Conservation (phyloP, 139 green algal genomes). For the Ettlia oleoabundans region DNA sequence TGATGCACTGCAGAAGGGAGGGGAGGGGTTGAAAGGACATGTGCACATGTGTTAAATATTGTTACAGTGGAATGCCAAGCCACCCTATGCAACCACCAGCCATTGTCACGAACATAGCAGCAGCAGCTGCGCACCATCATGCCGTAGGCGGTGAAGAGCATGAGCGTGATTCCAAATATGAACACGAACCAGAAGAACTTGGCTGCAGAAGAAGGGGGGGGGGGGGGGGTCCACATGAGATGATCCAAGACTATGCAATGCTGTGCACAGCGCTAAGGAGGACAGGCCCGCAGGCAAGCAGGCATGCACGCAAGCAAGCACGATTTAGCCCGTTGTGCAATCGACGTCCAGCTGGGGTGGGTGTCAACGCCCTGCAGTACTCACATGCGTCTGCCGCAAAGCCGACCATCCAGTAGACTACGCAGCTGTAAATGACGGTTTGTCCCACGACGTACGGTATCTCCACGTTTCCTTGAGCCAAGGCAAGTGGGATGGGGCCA, state of each 20-base stretch:
- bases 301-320: too few species aligned
- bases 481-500: slow-evolving; percentile 44
- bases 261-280: not conserved
- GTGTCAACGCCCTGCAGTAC: too few species aligned
- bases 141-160: slow-evolving; percentile 67
- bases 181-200: slow-evolving; percentile 72
- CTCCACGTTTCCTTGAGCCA: slow-evolving; percentile 56
- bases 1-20: slow-evolving; percentile 13
- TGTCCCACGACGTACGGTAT: slow-evolving; percentile 52
- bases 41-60: not conserved
- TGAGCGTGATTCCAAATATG: slow-evolving; percentile 65
- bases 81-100: too few species aligned
- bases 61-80: not conserved
- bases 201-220: slow-evolving; percentile 13
- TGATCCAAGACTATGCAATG: too few species aligned
- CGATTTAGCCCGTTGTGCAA: too few species aligned
- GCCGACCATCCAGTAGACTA: slow-evolving; percentile 32
- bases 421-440: slow-evolving; percentile 49
- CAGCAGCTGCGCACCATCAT: slow-evolving; percentile 50
- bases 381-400: slow-evolving; percentile 20
- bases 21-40: not conserved
- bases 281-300: not conserved
- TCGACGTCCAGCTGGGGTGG: too few species aligned
- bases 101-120: slow-evolving; percentile 34
- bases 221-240: not conserved